Base-by-base conservation (phyloP, 2,329 filamentous ascomycete species). In the Fusarium sp. region DNA sequence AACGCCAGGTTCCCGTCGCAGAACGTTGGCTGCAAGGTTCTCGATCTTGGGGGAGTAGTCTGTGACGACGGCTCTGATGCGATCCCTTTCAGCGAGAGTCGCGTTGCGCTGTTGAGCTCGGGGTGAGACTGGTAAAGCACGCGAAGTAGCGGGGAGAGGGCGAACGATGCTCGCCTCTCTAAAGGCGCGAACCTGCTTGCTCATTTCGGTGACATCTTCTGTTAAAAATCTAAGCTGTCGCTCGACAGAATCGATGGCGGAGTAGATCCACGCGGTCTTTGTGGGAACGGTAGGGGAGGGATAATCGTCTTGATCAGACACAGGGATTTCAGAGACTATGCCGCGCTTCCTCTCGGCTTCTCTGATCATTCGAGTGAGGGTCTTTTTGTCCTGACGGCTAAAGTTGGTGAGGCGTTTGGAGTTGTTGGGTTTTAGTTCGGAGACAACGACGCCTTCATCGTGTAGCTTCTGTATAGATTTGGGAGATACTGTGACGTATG, bases 401-500 rank as follows among this genome's bases (percentile, higher is more conserved):
- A 58, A 54, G 21, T 59, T 53, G 24, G 41, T 35, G 10, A 26
- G 21, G 4, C 20, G 31, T 11, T 20, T 29, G 9, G 16, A 20
- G 13, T 39, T 29, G n/a, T 46, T 6, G 10, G 38, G 37, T 38
- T 50, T 29, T 8, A 47, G 37, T 5, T 59, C 46, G 9, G 59
- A 39, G 5, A 47, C 50, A 16, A 33, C 28, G 23, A 49, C 46
- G 12, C 55, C 64, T 29, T 37, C 43, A 26, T 54, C 39, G 18
- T 16, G 35, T 8, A 70, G 59, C 18, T 70, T 62, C 16, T 53
- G 28, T 13, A 47, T 26, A n/a, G 68, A 57, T 38, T 66, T 53
- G n/a, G 68, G 68, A 2, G 64, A 71, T 11, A 66, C 60, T 6
- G 44, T 18, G 9, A 71, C 53, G 41, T 70, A 70, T 26, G 52